Conservation (phyloP, 148 eudicot genomes). For the Camellia granthamiana region DNA sequence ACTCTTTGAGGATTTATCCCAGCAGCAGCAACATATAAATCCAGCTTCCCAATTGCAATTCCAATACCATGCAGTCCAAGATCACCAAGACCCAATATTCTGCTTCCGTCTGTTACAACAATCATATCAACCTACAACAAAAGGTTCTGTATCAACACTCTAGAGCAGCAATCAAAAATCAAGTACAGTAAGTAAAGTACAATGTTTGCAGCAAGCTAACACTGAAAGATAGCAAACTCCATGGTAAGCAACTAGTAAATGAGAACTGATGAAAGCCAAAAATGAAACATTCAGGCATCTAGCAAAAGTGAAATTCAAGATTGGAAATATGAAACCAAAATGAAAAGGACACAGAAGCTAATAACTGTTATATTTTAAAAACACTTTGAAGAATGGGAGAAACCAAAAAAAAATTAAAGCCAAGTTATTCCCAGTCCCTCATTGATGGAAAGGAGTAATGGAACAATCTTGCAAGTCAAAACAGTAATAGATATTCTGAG, state of each 20-base stretch:
- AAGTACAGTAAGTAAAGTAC: neutral
- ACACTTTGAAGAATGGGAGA: neutral
- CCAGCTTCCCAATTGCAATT: slow-evolving; percentile 85
- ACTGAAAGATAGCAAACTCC: neutral
- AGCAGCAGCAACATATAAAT: slow-evolving; percentile 97
- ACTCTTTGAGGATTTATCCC: slow-evolving; percentile 99
- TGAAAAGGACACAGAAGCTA: neutral
- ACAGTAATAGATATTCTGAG: too few species aligned
- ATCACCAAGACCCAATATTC: slow-evolving; percentile 97
- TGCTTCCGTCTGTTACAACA: slow-evolving; percentile 98
- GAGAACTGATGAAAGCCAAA: slow-evolving; percentile 13
- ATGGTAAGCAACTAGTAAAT: neutral
- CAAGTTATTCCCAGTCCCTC: neutral
- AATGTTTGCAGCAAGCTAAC: neutral
- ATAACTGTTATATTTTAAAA: neutral
- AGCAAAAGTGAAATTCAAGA: neutral
- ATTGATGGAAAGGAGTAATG: too few species aligned
- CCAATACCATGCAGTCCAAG: slow-evolving; percentile 96
- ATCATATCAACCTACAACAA: slow-evolving; percentile 92
- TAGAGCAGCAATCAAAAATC: neutral
- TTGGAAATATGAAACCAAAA: neutral
- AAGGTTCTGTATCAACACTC: slow-evolving; percentile 10
- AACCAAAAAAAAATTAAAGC: neutral
- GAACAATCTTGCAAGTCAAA: too few species aligned
- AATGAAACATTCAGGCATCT: neutral